Evolutionary conservation across 2,329 filamentous ascomycete genomes (phyloP), one percentile per base, ranked within the genome.

Genomic region (Monosporascus sp.): DNA sequence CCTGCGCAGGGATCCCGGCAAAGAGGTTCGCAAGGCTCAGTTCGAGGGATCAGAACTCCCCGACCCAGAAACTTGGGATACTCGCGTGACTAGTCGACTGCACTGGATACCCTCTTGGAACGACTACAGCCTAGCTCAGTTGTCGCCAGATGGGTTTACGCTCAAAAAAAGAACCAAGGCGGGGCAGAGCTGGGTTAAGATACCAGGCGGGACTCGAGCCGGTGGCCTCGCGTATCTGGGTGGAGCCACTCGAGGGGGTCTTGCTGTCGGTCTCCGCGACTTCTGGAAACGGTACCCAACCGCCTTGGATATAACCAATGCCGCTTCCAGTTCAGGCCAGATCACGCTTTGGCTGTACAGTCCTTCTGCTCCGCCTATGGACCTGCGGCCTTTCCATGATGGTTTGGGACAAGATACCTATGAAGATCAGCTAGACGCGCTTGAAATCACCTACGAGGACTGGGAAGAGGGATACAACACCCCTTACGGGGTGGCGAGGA

Each of bases 281-380:
- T 86, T 86, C 63, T 86, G 83, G 83, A 80, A 86, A 69, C 74
- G 79, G 17, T 84, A 82, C 57, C 83, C 83, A 0, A 81, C 79
- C 0, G 75, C 78, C 3, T 65, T 86, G 5, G 82, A 85, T 46
- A 74, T 86, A 11, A 67, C 72, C 0, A 74, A 79, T 49, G 78
- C 80, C 0, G 74, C 73, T 0, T 70, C 71, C 0, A 76, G 82
- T 46, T 62, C 65, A 2, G 81, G 80, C 0, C 70, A 74, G 5
- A 70, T 86, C 11, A 86, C 81, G 0, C 54, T 84, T 1, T 86
- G 82, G 82, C 64, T 86, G 0, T 85, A 85, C 57, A 81, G 76
- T 50, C 82, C 82, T 2, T 69, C 71, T 1, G 80, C 79, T 0
- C 72, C 74, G 31, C 80, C 81, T 0, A 68, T 85, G 49, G 82